These are phyloP conservation scores for Cyclotella sp. DNA, from an alignment of 108 stramenopile species.

Conservation along the genomic window DNA sequence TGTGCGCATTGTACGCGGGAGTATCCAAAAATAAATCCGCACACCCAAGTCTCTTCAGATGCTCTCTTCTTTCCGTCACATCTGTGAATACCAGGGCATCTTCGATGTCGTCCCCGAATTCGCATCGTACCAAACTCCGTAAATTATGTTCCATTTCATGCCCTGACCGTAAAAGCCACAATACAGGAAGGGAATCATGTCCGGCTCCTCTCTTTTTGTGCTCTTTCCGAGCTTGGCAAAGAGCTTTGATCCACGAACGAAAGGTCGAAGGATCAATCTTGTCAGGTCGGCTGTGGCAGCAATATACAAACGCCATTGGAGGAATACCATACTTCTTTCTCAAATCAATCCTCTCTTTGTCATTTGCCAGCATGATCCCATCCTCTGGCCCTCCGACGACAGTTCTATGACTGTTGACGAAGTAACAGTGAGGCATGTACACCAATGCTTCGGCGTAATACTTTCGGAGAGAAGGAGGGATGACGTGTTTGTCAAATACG, in stretches of 20 bases:
- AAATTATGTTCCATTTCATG: constrained; percentile 78
- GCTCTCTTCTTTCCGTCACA: constrained; percentile 73
- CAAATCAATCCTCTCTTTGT: constrained; percentile 44
- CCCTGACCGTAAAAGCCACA: constrained; percentile 85
- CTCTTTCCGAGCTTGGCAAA: constrained; percentile 54
- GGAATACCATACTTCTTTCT: constrained; percentile 72
- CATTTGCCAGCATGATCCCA: constrained; percentile 50
- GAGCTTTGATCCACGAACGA: constrained; percentile 69
- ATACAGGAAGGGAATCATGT: constrained; percentile 48
- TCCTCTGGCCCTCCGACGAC: constrained; percentile 45
- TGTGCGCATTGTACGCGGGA: constrained; percentile 88
- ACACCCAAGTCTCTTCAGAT: constrained; percentile 71
- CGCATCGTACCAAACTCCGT: constrained; percentile 52
- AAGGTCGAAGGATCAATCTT: constrained; percentile 90
- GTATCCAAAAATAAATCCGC: constrained; percentile 91
- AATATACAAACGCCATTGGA: constrained; percentile 76
- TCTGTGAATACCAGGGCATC: constrained; percentile 76
- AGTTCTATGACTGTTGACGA: constrained; percentile 86
- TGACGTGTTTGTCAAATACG: constrained; percentile 68
- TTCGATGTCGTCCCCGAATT: constrained; percentile 51
- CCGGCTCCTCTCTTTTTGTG: constrained; percentile 1
- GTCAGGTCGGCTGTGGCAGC: constrained; percentile 86
- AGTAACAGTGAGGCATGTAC: constrained; percentile 87
- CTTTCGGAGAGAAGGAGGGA: constrained; percentile 57
- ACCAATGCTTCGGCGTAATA: constrained; percentile 76